Percentiles rank a stretch among this genome's conserved stretches.
Evolutionary conservation across 2,329 filamentous ascomycete genomes (phyloP).

Genomic region (Clarireedia hainanense): DNA sequence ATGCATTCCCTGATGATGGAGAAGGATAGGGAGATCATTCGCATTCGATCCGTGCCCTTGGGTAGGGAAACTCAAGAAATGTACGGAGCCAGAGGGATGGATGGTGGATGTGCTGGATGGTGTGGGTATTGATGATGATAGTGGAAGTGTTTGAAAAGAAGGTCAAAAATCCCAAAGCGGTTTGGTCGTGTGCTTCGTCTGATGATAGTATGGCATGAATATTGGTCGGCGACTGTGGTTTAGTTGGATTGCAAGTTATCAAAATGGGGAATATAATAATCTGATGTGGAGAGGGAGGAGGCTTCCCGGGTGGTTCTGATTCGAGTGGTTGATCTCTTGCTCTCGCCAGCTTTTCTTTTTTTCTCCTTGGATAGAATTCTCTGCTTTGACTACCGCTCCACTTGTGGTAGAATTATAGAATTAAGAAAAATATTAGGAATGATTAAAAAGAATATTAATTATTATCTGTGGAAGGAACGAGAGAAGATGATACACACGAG

Average conservation of each 20-base stretch:
- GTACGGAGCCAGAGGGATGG: neutral
- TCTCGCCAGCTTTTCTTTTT: neutral
- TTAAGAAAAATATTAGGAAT: too few species aligned
- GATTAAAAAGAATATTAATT: too few species aligned
- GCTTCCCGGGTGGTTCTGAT: neutral
- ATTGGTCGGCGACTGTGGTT: conserved; percentile 5
- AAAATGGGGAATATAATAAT: conserved; percentile 6
- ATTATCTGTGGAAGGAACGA: too few species aligned
- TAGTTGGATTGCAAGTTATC: neutral
- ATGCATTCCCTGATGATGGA: conserved; percentile 6
- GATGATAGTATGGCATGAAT: conserved; percentile 1
- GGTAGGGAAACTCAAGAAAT: neutral
- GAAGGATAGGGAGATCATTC: neutral
- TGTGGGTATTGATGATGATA: neutral
- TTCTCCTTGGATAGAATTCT: neutral
- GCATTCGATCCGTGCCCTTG: conserved; percentile 2
- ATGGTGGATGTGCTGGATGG: neutral
- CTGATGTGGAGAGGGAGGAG: conserved; percentile 7
- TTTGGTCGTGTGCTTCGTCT: conserved; percentile 4
- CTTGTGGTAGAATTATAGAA: too few species aligned
- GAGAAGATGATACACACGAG: too few species aligned
- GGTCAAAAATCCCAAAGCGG: neutral
- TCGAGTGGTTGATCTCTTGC: too few species aligned
- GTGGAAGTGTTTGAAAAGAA: neutral
- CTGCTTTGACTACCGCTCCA: too few species aligned